A percentile compares a stretch with the other conserved stretches of the same genome.
These are phyloP conservation scores for Rhizopogon roseolus DNA, from an alignment of 768 basidiomycete species.

Conservation along the genomic window DNA sequence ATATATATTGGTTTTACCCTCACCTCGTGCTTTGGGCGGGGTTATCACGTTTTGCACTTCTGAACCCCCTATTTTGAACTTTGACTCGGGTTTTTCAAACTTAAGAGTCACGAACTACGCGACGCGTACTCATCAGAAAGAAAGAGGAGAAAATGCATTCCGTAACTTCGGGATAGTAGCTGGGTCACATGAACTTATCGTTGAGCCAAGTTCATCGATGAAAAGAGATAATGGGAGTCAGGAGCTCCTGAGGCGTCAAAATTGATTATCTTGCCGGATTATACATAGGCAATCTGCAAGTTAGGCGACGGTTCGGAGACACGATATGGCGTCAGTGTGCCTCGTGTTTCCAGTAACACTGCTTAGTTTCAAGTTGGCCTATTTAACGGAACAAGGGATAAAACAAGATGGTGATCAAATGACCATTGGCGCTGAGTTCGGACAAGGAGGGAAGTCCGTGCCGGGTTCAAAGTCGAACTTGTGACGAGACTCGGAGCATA, in stretches of 20 bases:
- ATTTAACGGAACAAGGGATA: background rate
- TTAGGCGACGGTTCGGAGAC: background rate
- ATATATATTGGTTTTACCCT: background rate
- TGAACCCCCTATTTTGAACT: background rate
- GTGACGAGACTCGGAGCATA: background rate
- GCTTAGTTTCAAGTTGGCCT: background rate
- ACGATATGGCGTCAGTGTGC: background rate
- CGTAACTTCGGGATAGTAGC: background rate
- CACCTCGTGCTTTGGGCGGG: background rate
- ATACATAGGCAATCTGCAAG: background rate
- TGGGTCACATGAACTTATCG: background rate
- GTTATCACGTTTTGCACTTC: background rate
- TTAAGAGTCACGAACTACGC: background rate
- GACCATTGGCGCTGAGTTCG: background rate
- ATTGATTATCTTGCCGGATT: conserved; percentile 1
- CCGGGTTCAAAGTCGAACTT: background rate
- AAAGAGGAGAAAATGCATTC: background rate
- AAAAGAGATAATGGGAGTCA: background rate
- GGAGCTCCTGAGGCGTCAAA: background rate
- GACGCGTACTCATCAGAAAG: background rate
- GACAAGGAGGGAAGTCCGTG: background rate
- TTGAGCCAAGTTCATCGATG: background rate
- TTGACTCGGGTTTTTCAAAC: background rate
- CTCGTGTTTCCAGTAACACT: background rate
- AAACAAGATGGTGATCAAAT: no score